phyloP scores from a whole-genome alignment of 1,284 basidiomycete genomes.

The Thelephora terrestris region DNA sequence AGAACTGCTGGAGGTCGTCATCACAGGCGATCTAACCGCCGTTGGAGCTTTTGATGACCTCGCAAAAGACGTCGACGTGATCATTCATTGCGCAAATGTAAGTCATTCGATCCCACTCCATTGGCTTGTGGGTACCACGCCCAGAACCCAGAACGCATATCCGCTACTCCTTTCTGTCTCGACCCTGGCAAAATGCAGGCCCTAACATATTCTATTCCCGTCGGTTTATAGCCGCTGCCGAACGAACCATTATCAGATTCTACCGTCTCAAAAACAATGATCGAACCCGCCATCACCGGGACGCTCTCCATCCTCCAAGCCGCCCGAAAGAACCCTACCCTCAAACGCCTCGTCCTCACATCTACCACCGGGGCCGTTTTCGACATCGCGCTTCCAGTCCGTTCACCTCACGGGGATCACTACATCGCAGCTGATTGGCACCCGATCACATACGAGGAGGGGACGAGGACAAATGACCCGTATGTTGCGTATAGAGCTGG shows the following conservation, averaged over 20 bases:
- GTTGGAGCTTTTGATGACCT: constrained; percentile 36
- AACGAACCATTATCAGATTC: constrained; percentile 8
- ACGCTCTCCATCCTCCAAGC: constrained; percentile 20
- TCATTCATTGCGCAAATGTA: constrained; percentile 15
- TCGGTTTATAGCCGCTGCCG: not conserved
- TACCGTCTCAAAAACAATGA: constrained; percentile 12
- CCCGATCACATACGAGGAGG: constrained; percentile 8
- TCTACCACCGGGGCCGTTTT: constrained; percentile 49
- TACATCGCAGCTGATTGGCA: constrained; percentile 10
- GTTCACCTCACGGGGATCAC: too few relatives aligned
- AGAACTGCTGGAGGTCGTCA: constrained; percentile 7
- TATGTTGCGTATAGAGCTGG: constrained; percentile 8
- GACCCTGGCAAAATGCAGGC: too few relatives aligned
- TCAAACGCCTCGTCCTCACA: constrained; percentile 58
- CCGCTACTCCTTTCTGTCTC: too few relatives aligned
- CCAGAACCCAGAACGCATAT: too few relatives aligned
- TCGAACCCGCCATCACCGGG: constrained; percentile 23
- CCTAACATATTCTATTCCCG: not conserved
- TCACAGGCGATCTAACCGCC: constrained; percentile 8
- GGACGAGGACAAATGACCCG: not conserved
- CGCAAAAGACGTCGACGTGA: constrained; percentile 30
- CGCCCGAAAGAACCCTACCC: constrained; percentile 17
- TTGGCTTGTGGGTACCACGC: too few relatives aligned
- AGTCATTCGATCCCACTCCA: constrained; percentile 1
- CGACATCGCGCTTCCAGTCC: constrained; percentile 15